Evolutionary conservation across 345 rosid genomes (phyloP).

Genomic region (Syzygium jambos): DNA sequence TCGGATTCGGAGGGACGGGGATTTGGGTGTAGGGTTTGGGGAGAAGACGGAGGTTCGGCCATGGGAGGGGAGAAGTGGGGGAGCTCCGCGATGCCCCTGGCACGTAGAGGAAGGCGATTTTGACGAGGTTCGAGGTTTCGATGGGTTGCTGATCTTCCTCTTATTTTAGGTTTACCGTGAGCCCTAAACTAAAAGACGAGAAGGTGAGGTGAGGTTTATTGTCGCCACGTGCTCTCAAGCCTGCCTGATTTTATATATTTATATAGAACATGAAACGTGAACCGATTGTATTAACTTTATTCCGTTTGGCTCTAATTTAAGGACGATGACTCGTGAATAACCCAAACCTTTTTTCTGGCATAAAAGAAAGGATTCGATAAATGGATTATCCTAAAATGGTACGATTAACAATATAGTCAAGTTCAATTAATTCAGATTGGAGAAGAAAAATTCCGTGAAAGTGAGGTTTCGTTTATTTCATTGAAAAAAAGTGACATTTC

Average conservation of each 20-base stretch:
- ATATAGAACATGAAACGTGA: not conserved
- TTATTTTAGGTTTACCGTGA: not conserved
- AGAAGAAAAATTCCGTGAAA: too few relatives aligned
- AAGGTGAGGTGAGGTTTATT: not conserved
- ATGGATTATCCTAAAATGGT: not conserved
- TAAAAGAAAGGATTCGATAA: not conserved
- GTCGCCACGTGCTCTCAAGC: not conserved
- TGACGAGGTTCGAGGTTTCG: not conserved
- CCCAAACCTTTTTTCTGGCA: not conserved
- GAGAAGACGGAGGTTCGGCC: conserved; percentile 61
- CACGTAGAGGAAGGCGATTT: not conserved
- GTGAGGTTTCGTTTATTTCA: too few relatives aligned
- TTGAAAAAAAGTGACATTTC: too few relatives aligned
- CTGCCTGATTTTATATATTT: too few relatives aligned
- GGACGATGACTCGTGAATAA: not conserved
- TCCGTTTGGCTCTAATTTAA: not conserved
- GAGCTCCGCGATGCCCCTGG: not conserved
- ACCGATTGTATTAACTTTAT: not conserved
- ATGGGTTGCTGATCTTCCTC: not conserved
- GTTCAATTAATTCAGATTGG: not conserved
- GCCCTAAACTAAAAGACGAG: not conserved
- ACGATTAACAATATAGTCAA: not conserved
- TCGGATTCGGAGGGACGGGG: not conserved
- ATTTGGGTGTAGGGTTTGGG: conserved; percentile 15
- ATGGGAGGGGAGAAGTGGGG: conserved; percentile 10